Evolutionary conservation across 768 basidiomycete species (phyloP).

Genomic region (Clitopilus passeckerianus): DNA sequence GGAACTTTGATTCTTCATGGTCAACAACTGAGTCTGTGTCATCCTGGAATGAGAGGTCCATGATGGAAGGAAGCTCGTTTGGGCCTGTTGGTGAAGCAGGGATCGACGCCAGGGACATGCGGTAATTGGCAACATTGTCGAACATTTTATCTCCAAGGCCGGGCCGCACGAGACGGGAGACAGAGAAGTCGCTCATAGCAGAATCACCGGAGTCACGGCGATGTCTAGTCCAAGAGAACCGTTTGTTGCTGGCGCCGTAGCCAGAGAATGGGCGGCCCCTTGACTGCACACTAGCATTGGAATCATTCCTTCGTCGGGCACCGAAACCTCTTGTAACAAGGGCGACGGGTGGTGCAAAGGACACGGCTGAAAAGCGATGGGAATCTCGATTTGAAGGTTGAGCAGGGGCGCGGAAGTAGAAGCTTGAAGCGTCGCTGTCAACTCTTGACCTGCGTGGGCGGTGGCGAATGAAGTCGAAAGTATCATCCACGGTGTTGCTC

Average conservation of each 20-base stretch:
- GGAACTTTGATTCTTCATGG: background rate
- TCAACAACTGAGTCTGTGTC: slow-evolving; percentile 39
- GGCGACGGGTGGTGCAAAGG: slow-evolving; percentile 63
- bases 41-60: slow-evolving; percentile 42
- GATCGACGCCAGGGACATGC: slow-evolving; percentile 55
- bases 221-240: slow-evolving; percentile 58
- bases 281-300: slow-evolving; percentile 53
- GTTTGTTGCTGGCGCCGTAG: slow-evolving; percentile 47
- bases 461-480: slow-evolving; percentile 56
- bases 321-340: slow-evolving; percentile 65
- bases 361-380: slow-evolving; percentile 57
- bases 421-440: slow-evolving; percentile 75
- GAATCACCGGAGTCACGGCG: slow-evolving; percentile 65
- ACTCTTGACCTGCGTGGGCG: slow-evolving; percentile 41
- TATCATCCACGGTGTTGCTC: slow-evolving; percentile 66
- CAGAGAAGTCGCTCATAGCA: slow-evolving; percentile 57
- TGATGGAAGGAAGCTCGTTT: slow-evolving; percentile 66
- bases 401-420: slow-evolving; percentile 60
- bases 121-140: slow-evolving; percentile 45
- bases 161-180: slow-evolving; percentile 55
- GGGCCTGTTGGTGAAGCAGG: slow-evolving; percentile 58
- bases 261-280: slow-evolving; percentile 50
- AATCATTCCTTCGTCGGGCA: slow-evolving; percentile 50
- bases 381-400: slow-evolving; percentile 36
- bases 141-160: slow-evolving; percentile 89